Percentiles rank a stretch among this genome's conserved stretches.
These are phyloP conservation scores for Curvularia hawaiiensis DNA, from an alignment of 2,329 filamentous ascomycete genomes.

Conservation along the genomic window DNA sequence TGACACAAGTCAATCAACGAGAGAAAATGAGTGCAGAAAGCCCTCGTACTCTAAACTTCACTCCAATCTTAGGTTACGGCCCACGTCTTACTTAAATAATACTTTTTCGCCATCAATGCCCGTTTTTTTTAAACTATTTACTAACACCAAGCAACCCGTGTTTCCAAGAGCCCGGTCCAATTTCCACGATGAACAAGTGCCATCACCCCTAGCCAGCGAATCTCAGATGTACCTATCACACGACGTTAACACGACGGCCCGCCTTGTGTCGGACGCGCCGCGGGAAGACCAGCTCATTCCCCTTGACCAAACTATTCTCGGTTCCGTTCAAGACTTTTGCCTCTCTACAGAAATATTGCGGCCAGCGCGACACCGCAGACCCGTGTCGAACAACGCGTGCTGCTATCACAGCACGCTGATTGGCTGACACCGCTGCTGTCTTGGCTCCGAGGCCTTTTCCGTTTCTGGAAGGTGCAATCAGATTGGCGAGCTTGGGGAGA, in stretches of 20 bases:
- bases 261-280: background rate
- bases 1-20: background rate
- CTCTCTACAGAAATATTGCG: background rate
- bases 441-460: conserved; percentile 11
- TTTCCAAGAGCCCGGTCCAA: conserved; percentile 12
- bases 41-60: background rate
- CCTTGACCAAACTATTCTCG: background rate
- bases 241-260: background rate
- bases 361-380: background rate
- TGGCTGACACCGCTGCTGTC: conserved; percentile 1
- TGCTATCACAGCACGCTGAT: conserved; percentile 3
- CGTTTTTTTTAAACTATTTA: background rate
- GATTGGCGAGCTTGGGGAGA: conserved; percentile 10
- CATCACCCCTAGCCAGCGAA: background rate
- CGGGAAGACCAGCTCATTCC: background rate
- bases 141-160: background rate
- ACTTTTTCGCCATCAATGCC: background rate
- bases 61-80: background rate
- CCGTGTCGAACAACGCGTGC: conserved; percentile 2
- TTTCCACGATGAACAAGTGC: background rate
- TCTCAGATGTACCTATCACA: background rate
- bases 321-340: background rate
- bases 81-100: background rate
- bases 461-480: conserved; percentile 16
- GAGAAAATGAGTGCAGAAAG: background rate